A percentile compares a stretch with the other conserved stretches of the same genome.
Evolutionary conservation across 106 monocot genomes (phyloP).

Genomic region (Vanilla planifolia): DNA sequence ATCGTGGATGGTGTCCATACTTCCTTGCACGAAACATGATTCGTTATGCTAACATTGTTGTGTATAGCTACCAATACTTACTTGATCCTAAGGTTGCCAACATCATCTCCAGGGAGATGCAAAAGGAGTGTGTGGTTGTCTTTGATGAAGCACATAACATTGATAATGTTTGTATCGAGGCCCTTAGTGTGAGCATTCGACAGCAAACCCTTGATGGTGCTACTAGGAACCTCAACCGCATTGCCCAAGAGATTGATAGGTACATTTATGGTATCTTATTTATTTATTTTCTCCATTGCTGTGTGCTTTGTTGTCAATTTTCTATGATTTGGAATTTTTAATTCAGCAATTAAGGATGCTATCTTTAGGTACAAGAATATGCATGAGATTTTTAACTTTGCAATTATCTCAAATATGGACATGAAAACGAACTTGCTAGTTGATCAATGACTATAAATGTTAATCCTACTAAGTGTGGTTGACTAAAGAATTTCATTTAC

Average conservation of each 20-base stretch:
- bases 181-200: conserved; percentile 83
- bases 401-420: too few species aligned
- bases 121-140: conserved; percentile 85
- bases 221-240: conserved; percentile 66
- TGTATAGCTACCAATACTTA: conserved; percentile 95
- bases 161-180: conserved; percentile 98
- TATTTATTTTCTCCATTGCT: too few species aligned
- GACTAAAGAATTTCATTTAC: too few species aligned
- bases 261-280: conserved; percentile 7
- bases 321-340: not conserved
- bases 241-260: conserved; percentile 87
- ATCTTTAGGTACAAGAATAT: not conserved
- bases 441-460: too few species aligned
- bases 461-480: too few species aligned
- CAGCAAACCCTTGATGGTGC: conserved; percentile 91
- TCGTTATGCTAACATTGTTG: conserved; percentile 78
- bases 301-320: not conserved
- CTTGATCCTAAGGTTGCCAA: conserved; percentile 95
- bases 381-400: not conserved
- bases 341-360: not conserved
- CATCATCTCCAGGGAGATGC: conserved; percentile 94
- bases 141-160: conserved; percentile 99
- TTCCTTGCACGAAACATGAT: conserved; percentile 84
- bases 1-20: conserved; percentile 79
- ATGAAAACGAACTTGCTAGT: too few species aligned